phyloP scores from a whole-genome alignment of 1,284 basidiomycete genomes.

The Moesziomyces aphidis region DNA sequence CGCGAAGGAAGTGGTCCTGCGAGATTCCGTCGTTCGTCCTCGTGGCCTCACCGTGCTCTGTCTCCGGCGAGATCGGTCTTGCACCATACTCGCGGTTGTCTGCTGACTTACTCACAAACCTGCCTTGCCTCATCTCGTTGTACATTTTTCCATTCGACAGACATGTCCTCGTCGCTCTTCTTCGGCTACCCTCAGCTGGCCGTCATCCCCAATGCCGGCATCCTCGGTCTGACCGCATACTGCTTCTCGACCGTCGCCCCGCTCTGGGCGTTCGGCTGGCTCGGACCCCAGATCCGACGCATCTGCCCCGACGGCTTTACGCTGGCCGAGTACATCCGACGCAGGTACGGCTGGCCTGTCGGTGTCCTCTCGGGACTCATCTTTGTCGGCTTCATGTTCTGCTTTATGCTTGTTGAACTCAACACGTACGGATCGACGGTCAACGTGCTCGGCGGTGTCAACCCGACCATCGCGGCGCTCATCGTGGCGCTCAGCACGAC shows the following conservation, averaged over 20 bases:
- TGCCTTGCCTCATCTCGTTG: background rate
- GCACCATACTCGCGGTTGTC: conserved; percentile 16
- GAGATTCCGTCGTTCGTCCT: too few species aligned
- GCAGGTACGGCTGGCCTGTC: conserved; percentile 65
- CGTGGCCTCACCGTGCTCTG: background rate
- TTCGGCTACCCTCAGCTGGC: conserved; percentile 67
- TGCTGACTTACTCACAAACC: conserved; percentile 27
- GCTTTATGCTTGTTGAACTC: conserved; percentile 67
- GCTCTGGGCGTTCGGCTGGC: conserved; percentile 65
- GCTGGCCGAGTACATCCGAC: conserved; percentile 65
- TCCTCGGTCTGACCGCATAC: conserved; percentile 64
- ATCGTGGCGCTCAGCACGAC: conserved; percentile 65
- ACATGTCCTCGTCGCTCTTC: conserved; percentile 67
- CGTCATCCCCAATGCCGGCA: conserved; percentile 64
- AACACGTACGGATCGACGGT: conserved; percentile 66
- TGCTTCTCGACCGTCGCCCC: conserved; percentile 63
- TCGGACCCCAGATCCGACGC: conserved; percentile 65
- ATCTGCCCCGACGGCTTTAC: conserved; percentile 67
- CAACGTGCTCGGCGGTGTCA: conserved; percentile 54
- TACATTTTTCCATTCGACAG: conserved; percentile 25
- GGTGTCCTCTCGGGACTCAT: conserved; percentile 62
- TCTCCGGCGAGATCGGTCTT: conserved; percentile 4
- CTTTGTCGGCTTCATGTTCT: conserved; percentile 67
- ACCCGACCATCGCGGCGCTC: conserved; percentile 64
- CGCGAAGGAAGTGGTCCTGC: too few species aligned